A percentile compares a stretch with the other conserved stretches of the same genome.
These are phyloP conservation scores for Podospora conica DNA, from an alignment of 495 filamentous ascomycete genomes.

Conservation along the genomic window DNA sequence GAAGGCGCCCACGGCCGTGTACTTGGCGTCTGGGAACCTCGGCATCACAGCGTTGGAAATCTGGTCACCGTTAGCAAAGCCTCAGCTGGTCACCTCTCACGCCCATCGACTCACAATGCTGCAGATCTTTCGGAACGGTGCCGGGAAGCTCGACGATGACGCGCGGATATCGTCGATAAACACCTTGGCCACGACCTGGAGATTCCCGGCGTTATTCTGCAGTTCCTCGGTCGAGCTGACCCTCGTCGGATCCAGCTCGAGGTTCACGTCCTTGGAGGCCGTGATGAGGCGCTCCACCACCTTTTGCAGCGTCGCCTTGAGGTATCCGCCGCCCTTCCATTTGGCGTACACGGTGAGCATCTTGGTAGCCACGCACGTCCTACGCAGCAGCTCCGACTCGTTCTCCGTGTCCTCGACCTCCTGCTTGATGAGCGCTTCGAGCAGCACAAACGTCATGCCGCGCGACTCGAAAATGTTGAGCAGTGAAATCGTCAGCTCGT, in stretches of 20 bases:
- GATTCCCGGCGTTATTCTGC: constrained; percentile 53
- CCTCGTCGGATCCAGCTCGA: constrained; percentile 58
- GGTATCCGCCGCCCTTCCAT: constrained; percentile 58
- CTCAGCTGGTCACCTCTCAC: background rate
- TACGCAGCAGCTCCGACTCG: constrained; percentile 55
- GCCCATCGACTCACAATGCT: constrained; percentile 41
- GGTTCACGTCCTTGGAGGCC: constrained; percentile 54
- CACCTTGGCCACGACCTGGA: constrained; percentile 55
- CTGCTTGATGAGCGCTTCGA: constrained; percentile 58
- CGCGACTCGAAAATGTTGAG: constrained; percentile 62
- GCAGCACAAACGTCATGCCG: constrained; percentile 51
- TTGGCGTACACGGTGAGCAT: constrained; percentile 63
- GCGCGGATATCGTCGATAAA: constrained; percentile 62
- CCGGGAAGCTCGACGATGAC: constrained; percentile 51
- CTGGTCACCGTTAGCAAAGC: constrained; percentile 18
- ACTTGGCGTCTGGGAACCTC: constrained; percentile 61
- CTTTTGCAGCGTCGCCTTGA: constrained; percentile 57
- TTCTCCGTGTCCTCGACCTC: constrained; percentile 63
- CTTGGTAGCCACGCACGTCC: constrained; percentile 62
- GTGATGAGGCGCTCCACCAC: constrained; percentile 55
- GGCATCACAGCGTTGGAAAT: constrained; percentile 53
- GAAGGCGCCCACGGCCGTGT: constrained; percentile 62
- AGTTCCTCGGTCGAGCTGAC: constrained; percentile 52
- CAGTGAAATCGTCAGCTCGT: constrained; percentile 58
- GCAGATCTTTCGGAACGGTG: constrained; percentile 59